Evolutionary conservation across 169 alveolate genomes (phyloP).

Genomic region (Plasmodium vivax): DNA sequence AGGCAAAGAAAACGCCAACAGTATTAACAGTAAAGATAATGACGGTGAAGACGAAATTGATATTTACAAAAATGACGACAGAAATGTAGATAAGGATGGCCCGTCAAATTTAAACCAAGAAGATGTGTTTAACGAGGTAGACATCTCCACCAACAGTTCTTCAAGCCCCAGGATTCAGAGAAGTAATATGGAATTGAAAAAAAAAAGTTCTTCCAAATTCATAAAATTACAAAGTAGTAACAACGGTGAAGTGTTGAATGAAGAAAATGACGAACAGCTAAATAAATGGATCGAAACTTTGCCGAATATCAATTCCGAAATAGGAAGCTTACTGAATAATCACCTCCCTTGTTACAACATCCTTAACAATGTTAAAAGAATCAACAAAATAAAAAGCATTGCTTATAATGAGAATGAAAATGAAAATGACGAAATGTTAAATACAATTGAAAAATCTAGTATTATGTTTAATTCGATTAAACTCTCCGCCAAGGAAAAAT

Average conservation of each 20-base stretch:
- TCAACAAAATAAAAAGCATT: constrained; percentile 41
- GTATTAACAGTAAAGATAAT: background rate
- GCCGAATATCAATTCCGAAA: constrained; percentile 30
- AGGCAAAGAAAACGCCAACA: background rate
- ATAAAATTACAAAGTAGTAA: constrained; percentile 30
- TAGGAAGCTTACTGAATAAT: constrained; percentile 18
- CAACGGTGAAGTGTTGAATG: background rate
- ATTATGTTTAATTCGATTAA: constrained; percentile 46
- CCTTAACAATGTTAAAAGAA: constrained; percentile 44
- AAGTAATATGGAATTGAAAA: constrained; percentile 47
- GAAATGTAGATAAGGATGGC: background rate
- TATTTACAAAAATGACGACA: background rate
- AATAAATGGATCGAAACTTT: constrained; percentile 51
- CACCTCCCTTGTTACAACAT: constrained; percentile 64
- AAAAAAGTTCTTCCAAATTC: constrained; percentile 35
- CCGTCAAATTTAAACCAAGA: background rate
- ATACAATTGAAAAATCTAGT: constrained; percentile 60
- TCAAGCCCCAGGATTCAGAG: constrained; percentile 26
- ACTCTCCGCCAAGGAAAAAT: constrained; percentile 30
- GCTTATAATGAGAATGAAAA: constrained; percentile 44
- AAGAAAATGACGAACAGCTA: constrained; percentile 24
- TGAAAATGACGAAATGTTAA: constrained; percentile 27
- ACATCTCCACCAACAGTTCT: constrained; percentile 53
- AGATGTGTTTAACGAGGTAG: background rate
- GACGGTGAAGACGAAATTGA: constrained; percentile 7